A percentile compares a stretch with the other conserved stretches of the same genome.
phyloP scores from a whole-genome alignment of 495 filamentous ascomycete genomes.

The Penicillium maclennaniae region DNA sequence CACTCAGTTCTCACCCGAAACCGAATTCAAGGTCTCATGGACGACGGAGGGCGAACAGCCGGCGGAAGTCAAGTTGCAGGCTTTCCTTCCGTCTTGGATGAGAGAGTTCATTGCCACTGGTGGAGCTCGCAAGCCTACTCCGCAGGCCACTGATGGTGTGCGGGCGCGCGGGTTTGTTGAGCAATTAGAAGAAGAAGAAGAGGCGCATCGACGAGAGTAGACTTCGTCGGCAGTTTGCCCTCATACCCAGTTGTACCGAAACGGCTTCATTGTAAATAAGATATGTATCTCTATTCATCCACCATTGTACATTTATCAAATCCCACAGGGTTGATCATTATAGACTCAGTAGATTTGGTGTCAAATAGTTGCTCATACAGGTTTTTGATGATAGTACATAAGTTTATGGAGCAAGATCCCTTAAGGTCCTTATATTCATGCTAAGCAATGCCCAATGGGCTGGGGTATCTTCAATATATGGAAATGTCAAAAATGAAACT shows the following conservation, averaged over 20 bases:
- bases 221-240: conserved; percentile 1
- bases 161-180: conserved; percentile 39
- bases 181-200: conserved; percentile 41
- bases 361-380: no score
- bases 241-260: conserved; percentile 16
- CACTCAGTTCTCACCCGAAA: conserved; percentile 46
- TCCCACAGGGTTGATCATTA: no score
- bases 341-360: no score
- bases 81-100: conserved; percentile 82
- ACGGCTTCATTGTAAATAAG: conserved; percentile 13
- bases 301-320: neutral
- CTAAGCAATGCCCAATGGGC: neutral
- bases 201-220: conserved; percentile 27
- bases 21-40: conserved; percentile 55
- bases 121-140: conserved; percentile 22
- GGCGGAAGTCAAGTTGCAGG: conserved; percentile 64
- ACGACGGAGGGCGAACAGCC: conserved; percentile 30
- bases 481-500: neutral
- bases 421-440: conserved; percentile 3
- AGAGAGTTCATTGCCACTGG: conserved; percentile 38
- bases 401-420: neutral
- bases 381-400: neutral
- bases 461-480: conserved; percentile 11
- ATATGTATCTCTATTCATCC: conserved; percentile 6
- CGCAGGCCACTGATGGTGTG: conserved; percentile 23